Base-by-base conservation (phyloP, 2,329 filamentous ascomycete species). In the Davidsoniella virescens region DNA sequence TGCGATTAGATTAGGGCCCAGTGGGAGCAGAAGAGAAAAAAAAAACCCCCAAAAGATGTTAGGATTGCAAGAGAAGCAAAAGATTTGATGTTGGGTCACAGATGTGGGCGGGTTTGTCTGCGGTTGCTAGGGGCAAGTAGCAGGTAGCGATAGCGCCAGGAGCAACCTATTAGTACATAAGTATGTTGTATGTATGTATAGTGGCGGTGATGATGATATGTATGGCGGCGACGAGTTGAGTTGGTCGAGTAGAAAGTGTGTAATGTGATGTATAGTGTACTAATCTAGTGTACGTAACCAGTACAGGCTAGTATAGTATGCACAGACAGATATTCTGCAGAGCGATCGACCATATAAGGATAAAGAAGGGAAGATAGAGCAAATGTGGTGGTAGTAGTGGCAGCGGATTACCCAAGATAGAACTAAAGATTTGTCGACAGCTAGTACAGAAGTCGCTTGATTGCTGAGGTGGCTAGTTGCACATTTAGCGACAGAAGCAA, bases 31-130 rank as follows among this genome's bases (percentile, higher is more conserved):
- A n/a, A 42, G 12, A 43, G 33, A 16, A 17, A 33, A 44, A 36
- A 42, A 37, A 18, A 29, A 12, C n/a, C n/a, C n/a, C n/a, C n/a
- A 37, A 41, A 36, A 29, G 47, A 39, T 29, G 46, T 41, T 26
- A 52, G 45, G 45, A 44, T 33, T 44, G 43, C n/a, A 36, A 40
- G 10, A 49, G 36, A 39, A 37, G 45, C 45, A 52, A 23, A 23
- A 47, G 50, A 48, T 52, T 52, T 49, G 39, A 52, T 37, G 50
- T 29, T 49, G 40, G 45, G 50, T 52, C 50, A 42, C 23, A 42
- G 26, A 20, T 41, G 44, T 52, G 45, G 40, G 46, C 48, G 50
- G 44, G 46, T 52, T 52, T 47, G 47, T 52, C 38, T 38, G 40
- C 39, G 48, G 50, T 52, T 52, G 45, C 50, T 39, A 47, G 50